phyloP scores from a whole-genome alignment of 164 flowering plant species.

The Buxus sempervirens region DNA sequence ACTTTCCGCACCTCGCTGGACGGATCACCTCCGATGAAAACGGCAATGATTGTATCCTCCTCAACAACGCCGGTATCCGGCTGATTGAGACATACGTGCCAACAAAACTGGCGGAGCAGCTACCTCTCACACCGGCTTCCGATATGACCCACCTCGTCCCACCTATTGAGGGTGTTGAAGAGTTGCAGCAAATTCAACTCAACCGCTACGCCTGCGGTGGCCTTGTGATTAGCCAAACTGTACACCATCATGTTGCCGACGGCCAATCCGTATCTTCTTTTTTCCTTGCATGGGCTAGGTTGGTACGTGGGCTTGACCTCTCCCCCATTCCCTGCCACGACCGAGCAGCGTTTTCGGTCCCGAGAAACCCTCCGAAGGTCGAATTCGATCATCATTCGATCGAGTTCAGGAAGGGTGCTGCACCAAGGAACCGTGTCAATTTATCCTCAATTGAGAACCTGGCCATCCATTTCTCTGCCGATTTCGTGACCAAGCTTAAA shows the following conservation, averaged over 20 bases:
- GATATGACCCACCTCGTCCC: slow-evolving; percentile 16
- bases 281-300: slow-evolving; percentile 21
- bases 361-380: slow-evolving; percentile 15
- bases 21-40: slow-evolving; percentile 8
- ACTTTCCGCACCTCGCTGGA: slow-evolving; percentile 23
- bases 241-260: slow-evolving; percentile 21
- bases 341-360: slow-evolving; percentile 8
- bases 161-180: slow-evolving; percentile 12
- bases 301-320: slow-evolving; percentile 7
- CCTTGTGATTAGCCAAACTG: slow-evolving; percentile 16
- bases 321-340: slow-evolving; percentile 17
- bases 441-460: not conserved
- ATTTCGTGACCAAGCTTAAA: slow-evolving; percentile 21
- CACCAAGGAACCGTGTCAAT: not conserved
- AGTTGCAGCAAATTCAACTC: slow-evolving; percentile 20
- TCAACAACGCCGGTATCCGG: slow-evolving; percentile 18
- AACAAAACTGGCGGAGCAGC: slow-evolving; percentile 10
- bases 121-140: slow-evolving; percentile 18
- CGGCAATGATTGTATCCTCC: slow-evolving; percentile 5
- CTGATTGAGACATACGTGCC: slow-evolving; percentile 15
- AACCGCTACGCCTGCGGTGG: slow-evolving; percentile 24
- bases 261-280: slow-evolving; percentile 26
- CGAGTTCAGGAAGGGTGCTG: not conserved
- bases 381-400: slow-evolving; percentile 17
- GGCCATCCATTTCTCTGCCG: not conserved